Evolutionary conservation across 2,329 filamentous ascomycete genomes (phyloP).

Genomic region (Verticillium klebahnii): DNA sequence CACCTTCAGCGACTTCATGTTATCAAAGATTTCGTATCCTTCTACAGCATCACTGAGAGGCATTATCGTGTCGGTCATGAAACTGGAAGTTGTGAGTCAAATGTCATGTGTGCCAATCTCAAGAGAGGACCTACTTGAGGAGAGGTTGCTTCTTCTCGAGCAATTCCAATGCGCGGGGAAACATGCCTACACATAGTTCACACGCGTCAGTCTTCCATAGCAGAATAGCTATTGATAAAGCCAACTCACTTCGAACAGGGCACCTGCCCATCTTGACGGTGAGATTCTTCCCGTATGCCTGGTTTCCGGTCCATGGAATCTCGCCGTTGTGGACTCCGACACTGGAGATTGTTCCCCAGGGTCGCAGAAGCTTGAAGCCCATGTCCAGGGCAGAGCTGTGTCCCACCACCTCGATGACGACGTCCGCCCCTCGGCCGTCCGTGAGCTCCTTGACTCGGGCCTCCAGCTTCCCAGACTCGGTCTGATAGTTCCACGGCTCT

Average conservation of each 20-base stretch:
- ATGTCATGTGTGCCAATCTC: neutral
- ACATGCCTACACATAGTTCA: conserved; percentile 34
- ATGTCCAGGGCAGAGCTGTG: conserved; percentile 64
- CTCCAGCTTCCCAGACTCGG: conserved; percentile 59
- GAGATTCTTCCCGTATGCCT: conserved; percentile 68
- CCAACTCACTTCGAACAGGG: conserved; percentile 54
- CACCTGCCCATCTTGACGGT: conserved; percentile 72
- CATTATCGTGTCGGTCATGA: conserved; percentile 75
- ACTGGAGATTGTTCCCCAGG: conserved; percentile 69
- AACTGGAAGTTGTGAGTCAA: conserved; percentile 38
- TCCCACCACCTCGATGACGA: conserved; percentile 76
- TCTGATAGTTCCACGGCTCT: conserved; percentile 76
- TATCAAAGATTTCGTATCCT: conserved; percentile 68
- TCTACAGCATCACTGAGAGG: conserved; percentile 61
- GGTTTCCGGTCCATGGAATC: conserved; percentile 62
- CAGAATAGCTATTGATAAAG: neutral
- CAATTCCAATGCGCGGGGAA: conserved; percentile 56
- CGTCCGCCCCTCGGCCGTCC: conserved; percentile 77
- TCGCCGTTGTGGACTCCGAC: conserved; percentile 74
- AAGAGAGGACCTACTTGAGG: neutral
- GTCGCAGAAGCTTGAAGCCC: conserved; percentile 67
- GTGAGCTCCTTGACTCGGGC: conserved; percentile 70
- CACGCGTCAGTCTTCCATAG: neutral
- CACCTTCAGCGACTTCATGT: conserved; percentile 70
- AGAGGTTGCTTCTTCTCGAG: conserved; percentile 60